phyloP scores from a whole-genome alignment of 2,329 filamentous ascomycete genomes.

The Colletotrichum cereale region DNA sequence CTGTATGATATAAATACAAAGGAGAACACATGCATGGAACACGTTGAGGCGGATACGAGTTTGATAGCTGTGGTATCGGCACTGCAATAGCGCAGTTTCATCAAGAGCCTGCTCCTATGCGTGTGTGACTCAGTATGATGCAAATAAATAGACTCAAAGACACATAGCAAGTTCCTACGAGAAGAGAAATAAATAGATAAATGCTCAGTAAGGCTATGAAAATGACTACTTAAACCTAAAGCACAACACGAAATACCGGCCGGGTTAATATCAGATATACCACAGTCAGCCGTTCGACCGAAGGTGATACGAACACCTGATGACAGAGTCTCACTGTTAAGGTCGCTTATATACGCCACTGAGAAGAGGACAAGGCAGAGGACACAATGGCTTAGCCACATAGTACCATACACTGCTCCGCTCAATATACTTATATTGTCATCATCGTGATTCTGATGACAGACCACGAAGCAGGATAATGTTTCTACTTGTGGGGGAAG shows the following conservation, averaged over 20 bases:
- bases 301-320: background rate
- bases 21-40: background rate
- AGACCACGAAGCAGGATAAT: background rate
- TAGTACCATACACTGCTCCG: background rate
- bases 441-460: background rate
- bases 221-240: background rate
- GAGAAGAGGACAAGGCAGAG: too few species aligned
- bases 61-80: background rate
- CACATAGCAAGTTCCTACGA: background rate
- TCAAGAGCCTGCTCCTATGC: background rate
- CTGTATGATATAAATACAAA: background rate
- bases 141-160: background rate
- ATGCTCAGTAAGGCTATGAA: background rate
- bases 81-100: background rate
- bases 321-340: too few species aligned
- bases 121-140: background rate
- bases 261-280: background rate
- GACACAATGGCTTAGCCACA: too few species aligned
- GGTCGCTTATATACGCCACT: too few species aligned
- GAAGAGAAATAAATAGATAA: background rate
- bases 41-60: background rate
- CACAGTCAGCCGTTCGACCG: background rate
- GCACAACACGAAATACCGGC: background rate
- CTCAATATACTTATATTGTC: background rate
- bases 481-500: background rate